These are phyloP conservation scores for Fusarium abutilonis DNA, from an alignment of 2,329 filamentous ascomycete genomes.

Conservation along the genomic window DNA sequence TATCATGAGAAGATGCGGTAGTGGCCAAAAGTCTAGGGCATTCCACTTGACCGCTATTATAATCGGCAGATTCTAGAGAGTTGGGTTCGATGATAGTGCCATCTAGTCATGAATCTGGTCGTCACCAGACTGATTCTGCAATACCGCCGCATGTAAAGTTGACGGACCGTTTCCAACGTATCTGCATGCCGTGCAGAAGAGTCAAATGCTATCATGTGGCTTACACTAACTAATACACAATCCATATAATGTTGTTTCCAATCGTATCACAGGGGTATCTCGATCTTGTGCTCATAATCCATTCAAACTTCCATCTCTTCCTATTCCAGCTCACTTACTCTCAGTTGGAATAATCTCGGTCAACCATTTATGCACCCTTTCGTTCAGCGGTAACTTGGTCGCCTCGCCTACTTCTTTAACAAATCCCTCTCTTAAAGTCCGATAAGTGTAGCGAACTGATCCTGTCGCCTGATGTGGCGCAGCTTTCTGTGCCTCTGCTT, in stretches of 20 bases:
- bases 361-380: slow-evolving; percentile 40
- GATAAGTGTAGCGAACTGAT: neutral
- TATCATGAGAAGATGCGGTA: neutral
- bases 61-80: slow-evolving; percentile 9
- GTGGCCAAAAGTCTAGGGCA: neutral
- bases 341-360: slow-evolving; percentile 30
- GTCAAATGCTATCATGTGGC: slow-evolving; percentile 5
- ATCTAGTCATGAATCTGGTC: slow-evolving; percentile 5
- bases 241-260: slow-evolving; percentile 8
- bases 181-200: slow-evolving; percentile 10
- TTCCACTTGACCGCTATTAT: slow-evolving; percentile 18
- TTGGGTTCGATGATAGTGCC: slow-evolving; percentile 5
- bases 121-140: slow-evolving; percentile 6
- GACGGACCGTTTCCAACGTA: slow-evolving; percentile 3
- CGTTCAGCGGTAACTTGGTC: slow-evolving; percentile 35
- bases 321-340: slow-evolving; percentile 3
- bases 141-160: neutral
- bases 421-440: slow-evolving; percentile 27
- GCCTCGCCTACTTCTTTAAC: slow-evolving; percentile 39
- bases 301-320: slow-evolving; percentile 12
- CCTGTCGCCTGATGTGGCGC: neutral
- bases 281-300: slow-evolving; percentile 32
- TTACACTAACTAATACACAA: slow-evolving; percentile 11
- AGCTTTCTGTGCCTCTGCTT: slow-evolving; percentile 5
- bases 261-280: slow-evolving; percentile 34